A percentile compares a stretch with the other conserved stretches of the same genome.
These are phyloP conservation scores for Penicillium occitanis DNA, from an alignment of 2,329 filamentous ascomycete genomes.

Conservation along the genomic window DNA sequence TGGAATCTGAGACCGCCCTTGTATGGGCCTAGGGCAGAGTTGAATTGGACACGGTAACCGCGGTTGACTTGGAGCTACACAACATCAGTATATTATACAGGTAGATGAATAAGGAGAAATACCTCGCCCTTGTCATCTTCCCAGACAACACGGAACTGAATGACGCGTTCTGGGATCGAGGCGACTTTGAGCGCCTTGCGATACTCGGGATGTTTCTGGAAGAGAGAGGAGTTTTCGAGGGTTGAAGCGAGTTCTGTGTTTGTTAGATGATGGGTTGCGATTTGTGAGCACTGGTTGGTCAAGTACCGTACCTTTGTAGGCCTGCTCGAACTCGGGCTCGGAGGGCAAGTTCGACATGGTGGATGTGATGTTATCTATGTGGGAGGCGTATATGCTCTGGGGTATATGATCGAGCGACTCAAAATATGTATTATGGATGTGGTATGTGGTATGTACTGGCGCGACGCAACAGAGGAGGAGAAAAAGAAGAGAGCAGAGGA, in stretches of 20 bases:
- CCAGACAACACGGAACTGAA: conserved; percentile 98
- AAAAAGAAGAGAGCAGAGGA: neutral
- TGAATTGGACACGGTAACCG: conserved; percentile 96
- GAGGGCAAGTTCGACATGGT: conserved; percentile 77
- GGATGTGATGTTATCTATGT: neutral
- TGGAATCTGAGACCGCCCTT: conserved; percentile 97
- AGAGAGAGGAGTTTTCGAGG: conserved; percentile 89
- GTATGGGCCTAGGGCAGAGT: conserved; percentile 95
- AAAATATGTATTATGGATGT: neutral
- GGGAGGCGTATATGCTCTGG: neutral
- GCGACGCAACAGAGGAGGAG: neutral
- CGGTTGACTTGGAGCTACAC: conserved; percentile 79
- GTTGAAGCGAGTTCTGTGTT: conserved; percentile 82
- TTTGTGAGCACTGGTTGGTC: neutral
- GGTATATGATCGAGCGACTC: neutral
- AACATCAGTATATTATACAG: neutral
- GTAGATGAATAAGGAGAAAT: conserved; percentile 12
- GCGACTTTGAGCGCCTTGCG: conserved; percentile 83
- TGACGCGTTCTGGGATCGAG: conserved; percentile 88
- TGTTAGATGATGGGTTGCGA: neutral
- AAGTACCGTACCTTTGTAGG: conserved; percentile 84
- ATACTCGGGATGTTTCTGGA: conserved; percentile 93
- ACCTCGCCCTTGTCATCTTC: conserved; percentile 79
- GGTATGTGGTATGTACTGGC: neutral
- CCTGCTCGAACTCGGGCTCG: conserved; percentile 98